Evolutionary conservation across 192 early-diverging fungal genomes (phyloP), one percentile per base, ranked within the genome.

Genomic region (Podila epigama): DNA sequence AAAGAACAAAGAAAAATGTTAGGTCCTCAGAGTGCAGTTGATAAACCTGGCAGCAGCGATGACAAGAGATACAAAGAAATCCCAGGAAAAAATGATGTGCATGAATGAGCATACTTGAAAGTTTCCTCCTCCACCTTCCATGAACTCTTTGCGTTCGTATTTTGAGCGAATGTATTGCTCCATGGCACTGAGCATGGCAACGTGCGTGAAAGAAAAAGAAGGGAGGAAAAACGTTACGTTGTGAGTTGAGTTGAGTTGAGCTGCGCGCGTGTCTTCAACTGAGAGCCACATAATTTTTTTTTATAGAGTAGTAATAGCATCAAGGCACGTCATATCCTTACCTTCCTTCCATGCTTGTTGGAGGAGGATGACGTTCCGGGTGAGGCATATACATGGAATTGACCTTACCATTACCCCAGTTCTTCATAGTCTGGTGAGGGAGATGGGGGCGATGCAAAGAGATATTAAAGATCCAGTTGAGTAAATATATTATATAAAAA

Each of bases 131-230:
- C 75, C 78, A 20, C 72, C 69, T 18, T 85, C 84, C 68, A 87
- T 88, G 84, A 84, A 94, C 53, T 75, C 69, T 35, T 85, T 89
- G 57, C 78, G 88, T 67, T 97, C 93, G 80, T 96, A 98, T 82
- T 98, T 98, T 82, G 95, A 87, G 32, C 95, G 90, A 58, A 98
- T 95, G 60, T 90, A 96, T 40, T 84, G 81, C 69, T 96, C 95
- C 85, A 97, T 88, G 33, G 94, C 94, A 25, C 91, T 89, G 27
- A 55, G 53, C 53, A 27, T n/a, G 31, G 8, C 9, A 9, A 13
- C 31, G 0, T 25, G 2, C 53, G 16, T 28, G 32, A 37, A 34
- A 22, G 44, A 18, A 48, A 48, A 48, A 48, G 44, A 22, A 48
- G 20, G 44, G 2, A 9, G n/a, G 16, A 15, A 20, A 44, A 20